phyloP scores from a whole-genome alignment of 352 stramenopile genomes.

The Globisporangium cystogenes region DNA sequence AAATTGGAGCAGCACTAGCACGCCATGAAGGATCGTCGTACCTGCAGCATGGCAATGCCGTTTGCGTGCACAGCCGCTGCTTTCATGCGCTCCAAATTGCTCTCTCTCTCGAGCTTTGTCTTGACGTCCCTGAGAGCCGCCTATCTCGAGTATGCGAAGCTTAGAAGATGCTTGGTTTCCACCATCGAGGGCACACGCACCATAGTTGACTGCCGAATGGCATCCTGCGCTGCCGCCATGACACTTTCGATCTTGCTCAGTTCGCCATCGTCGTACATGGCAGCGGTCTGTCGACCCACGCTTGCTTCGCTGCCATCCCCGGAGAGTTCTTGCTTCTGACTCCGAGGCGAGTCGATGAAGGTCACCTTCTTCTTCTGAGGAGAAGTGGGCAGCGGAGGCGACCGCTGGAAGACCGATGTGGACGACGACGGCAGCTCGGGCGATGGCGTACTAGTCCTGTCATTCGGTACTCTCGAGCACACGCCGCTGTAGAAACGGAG shows the following conservation, averaged over 20 bases:
- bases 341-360: background rate
- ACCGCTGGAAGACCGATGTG: constrained; percentile 5
- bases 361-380: too few species aligned
- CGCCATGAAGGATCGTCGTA: constrained; percentile 3
- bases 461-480: too few species aligned
- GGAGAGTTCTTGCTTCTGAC: background rate
- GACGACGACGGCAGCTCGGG: constrained; percentile 22
- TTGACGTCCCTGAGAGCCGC: constrained; percentile 20
- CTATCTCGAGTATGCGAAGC: constrained; percentile 10
- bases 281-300: too few species aligned
- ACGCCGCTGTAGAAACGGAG: too few species aligned
- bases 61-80: constrained; percentile 38
- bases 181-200: background rate
- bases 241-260: constrained; percentile 23
- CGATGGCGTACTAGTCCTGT: background rate
- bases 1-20: background rate
- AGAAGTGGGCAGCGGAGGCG: constrained; percentile 1
- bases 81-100: constrained; percentile 37
- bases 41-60: constrained; percentile 36
- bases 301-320: too few species aligned
- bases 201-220: constrained; percentile 27
- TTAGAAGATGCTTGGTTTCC: background rate
- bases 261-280: background rate
- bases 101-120: constrained; percentile 16
- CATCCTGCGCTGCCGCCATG: constrained; percentile 28